Percentiles rank a stretch among this genome's conserved stretches.
phyloP scores from a whole-genome alignment of 352 stramenopile genomes.

The Phytopythium sindhum region DNA sequence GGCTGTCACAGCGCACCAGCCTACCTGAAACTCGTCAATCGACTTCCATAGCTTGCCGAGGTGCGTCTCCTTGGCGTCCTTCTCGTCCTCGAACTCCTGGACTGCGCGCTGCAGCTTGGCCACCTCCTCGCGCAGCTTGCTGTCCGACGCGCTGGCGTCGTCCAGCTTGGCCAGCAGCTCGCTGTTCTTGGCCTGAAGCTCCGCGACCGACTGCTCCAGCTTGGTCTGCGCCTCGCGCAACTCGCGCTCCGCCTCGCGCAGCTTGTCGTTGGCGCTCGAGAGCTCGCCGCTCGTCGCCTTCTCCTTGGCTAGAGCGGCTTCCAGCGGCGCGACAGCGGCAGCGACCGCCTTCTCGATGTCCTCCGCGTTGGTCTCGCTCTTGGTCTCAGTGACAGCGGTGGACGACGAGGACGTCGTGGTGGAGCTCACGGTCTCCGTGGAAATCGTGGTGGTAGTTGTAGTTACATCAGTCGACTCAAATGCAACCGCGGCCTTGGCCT shows the following conservation, averaged over 20 bases:
- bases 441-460: slow-evolving; percentile 14
- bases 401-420: slow-evolving; percentile 11
- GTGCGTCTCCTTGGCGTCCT: slow-evolving; percentile 42
- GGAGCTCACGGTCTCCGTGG: not conserved
- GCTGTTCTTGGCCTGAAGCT: slow-evolving; percentile 14
- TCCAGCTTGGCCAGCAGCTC: slow-evolving; percentile 14
- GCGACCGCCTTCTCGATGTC: slow-evolving; percentile 10
- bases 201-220: slow-evolving; percentile 16
- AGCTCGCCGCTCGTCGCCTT: slow-evolving; percentile 15
- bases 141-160: slow-evolving; percentile 8
- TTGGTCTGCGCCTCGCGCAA: slow-evolving; percentile 22
- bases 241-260: slow-evolving; percentile 17
- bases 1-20: not conserved
- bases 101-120: slow-evolving; percentile 27
- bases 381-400: slow-evolving; percentile 15
- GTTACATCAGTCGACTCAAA: not conserved
- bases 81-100: slow-evolving; percentile 28
- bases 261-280: slow-evolving; percentile 13
- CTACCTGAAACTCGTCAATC: slow-evolving; percentile 41
- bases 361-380: not conserved
- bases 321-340: slow-evolving; percentile 15
- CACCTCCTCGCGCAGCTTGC: slow-evolving; percentile 15
- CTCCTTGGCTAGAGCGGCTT: slow-evolving; percentile 19
- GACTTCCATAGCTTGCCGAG: slow-evolving; percentile 52
- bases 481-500: slow-evolving; percentile 13